Evolutionary conservation across 805 yeast species (phyloP).

Genomic region (Zygoascus ofunaensis): DNA sequence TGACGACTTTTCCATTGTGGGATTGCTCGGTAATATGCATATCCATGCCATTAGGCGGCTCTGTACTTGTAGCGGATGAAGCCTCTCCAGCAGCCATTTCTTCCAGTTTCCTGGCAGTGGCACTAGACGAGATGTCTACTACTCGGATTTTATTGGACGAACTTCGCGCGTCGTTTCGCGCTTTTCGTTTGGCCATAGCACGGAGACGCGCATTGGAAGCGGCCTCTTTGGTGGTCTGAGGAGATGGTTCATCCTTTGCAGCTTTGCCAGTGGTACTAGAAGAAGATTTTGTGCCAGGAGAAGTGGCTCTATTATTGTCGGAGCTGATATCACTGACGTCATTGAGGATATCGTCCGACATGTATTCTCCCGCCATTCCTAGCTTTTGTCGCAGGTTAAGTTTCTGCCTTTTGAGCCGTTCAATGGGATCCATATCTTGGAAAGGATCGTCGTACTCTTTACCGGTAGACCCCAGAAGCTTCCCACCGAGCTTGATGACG

Average conservation of each 20-base stretch:
- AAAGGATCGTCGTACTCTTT: conserved; percentile 34
- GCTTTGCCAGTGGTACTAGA: conserved; percentile 11
- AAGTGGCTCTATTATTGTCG: conserved; percentile 8
- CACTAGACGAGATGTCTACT: conserved; percentile 24
- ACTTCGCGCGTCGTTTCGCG: conserved; percentile 25
- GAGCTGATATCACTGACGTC: conserved; percentile 24
- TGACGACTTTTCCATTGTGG: conserved; percentile 72
- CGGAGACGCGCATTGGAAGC: conserved; percentile 80
- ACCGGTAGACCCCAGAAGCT: conserved; percentile 59
- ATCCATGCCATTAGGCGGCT: conserved; percentile 15
- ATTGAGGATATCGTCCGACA: conserved; percentile 27
- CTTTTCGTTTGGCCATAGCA: conserved; percentile 48
- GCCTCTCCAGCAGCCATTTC: conserved; percentile 22
- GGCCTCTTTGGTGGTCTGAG: conserved; percentile 40
- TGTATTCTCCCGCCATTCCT: conserved; percentile 36
- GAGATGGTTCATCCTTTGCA: neutral
- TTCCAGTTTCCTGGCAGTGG: conserved; percentile 23
- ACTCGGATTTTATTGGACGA: conserved; percentile 45
- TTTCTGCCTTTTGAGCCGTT: conserved; percentile 43
- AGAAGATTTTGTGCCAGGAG: conserved; percentile 6
- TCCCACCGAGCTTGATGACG: conserved; percentile 33
- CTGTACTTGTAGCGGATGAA: conserved; percentile 25
- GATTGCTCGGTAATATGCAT: conserved; percentile 67
- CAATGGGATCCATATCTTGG: conserved; percentile 35
- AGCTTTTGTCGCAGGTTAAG: conserved; percentile 34